Evolutionary conservation across 164 flowering plant species (phyloP), one percentile per base, ranked within the genome.

Genomic region (Magnolia kwangsiensis): DNA sequence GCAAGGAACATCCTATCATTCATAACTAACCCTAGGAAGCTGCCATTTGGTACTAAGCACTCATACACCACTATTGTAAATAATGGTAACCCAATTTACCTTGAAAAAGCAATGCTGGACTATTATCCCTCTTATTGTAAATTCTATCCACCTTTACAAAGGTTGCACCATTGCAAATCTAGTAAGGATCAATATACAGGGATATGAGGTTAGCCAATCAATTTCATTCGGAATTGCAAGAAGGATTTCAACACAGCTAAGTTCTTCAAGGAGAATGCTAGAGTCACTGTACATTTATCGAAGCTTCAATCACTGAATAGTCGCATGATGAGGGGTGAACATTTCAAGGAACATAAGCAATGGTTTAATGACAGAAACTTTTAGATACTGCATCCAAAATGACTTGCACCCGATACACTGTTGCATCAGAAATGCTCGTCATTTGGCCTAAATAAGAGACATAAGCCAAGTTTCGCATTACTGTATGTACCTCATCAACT

Each of bases 121-220:
- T 80, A 37, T 84, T 85, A 76, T 93, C 97, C 81, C 84, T 88
- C 78, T 70, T 49, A 69, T 86, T 87, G 69, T 85, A 80, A 72
- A 93, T 76, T 86, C 83, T 90, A 84, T 95, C 99, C 70, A 95
- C 89, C 84, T 88, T 95, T 69, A 93, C 89, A 79, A 87, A 91
- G 18, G 98, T 95, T 69, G 97, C 98, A 75, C 99, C 99, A 82
- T 86, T 87, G 71, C 85, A 77, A 61, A 93, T 82, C 99, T 95
- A 78, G 51, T 74, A 61, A 66, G 68, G 55, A 77, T 51, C 67
- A 19, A 58, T 20, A 51, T 13, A 23, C 27, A 19, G 51, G 29
- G 31, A 51, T 18, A 19, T 63, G 45, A 6, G 16, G 65, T 76
- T 68, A 74, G n/a, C 13, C 14, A 64, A 31, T 67, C 14, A 20